phyloP scores from a whole-genome alignment of 305 asterid genomes.

The Petunia hybrid region DNA sequence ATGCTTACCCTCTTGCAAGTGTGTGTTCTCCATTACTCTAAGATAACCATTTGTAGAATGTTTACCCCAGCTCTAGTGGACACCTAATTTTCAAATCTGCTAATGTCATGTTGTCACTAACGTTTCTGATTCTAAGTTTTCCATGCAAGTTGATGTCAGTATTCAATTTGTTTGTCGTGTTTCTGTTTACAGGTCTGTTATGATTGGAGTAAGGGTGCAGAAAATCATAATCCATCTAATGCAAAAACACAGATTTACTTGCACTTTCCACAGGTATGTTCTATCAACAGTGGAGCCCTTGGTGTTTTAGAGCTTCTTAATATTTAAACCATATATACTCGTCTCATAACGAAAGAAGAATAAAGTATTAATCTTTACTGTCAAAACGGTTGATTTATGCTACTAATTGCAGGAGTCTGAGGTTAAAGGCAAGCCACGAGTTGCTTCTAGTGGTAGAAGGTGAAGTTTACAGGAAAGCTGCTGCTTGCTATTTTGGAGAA shows the following conservation, averaged over 20 bases:
- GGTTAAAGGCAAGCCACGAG: conserved; percentile 87
- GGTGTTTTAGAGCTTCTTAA: background rate
- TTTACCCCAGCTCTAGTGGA: background rate
- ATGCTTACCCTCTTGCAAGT: background rate
- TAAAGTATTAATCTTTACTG: background rate
- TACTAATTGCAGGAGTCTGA: conserved; percentile 67
- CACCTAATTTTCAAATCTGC: background rate
- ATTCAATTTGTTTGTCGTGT: background rate
- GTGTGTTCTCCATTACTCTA: background rate
- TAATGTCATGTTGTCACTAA: background rate
- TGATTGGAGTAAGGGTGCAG: conserved; percentile 99
- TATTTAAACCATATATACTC: background rate
- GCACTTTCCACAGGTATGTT: conserved; percentile 78
- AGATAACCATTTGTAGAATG: background rate
- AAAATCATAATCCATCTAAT: conserved; percentile 87
- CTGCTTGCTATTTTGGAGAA: conserved; percentile 25
- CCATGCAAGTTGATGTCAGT: background rate
- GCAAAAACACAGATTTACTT: conserved; percentile 78
- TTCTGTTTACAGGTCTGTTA: conserved; percentile 68
- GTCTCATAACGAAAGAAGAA: conserved; percentile 12
- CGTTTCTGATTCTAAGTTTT: background rate
- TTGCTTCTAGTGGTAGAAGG: conserved; percentile 62
- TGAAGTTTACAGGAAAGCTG: conserved; percentile 45
- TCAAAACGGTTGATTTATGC: background rate
- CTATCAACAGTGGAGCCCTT: background rate